Conservation (phyloP, 225 moss, liverwort and hornwort species). For the Anthoceros angustus region DNA sequence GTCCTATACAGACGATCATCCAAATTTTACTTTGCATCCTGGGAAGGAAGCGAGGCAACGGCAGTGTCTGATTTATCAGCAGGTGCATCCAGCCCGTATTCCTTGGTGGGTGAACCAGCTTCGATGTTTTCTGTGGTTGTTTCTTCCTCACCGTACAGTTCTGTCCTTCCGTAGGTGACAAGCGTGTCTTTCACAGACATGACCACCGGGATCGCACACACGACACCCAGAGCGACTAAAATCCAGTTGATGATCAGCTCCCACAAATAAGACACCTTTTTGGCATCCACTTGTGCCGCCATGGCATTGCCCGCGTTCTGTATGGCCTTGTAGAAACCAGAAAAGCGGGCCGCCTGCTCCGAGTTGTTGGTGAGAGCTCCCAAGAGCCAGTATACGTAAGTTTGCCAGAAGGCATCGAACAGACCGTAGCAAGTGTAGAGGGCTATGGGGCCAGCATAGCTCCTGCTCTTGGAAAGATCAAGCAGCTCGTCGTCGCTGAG, state of each 20-base stretch:
- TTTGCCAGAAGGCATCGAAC: conserved; percentile 82
- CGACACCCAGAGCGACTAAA: conserved; percentile 16
- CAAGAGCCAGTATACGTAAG: conserved; percentile 88
- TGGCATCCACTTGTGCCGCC: conserved; percentile 68
- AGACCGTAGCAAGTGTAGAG: conserved; percentile 44
- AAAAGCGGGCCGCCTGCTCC: conserved; percentile 42
- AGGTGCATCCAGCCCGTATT: too few species aligned
- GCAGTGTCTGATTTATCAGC: too few species aligned
- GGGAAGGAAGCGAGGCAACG: too few species aligned
- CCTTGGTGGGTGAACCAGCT: too few species aligned
- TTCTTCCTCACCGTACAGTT: too few species aligned
- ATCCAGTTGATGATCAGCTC: conserved; percentile 56
- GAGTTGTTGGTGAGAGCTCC: conserved; percentile 77
- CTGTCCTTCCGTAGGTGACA: background rate
- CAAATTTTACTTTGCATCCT: too few species aligned
- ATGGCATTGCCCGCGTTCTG: conserved; percentile 72
- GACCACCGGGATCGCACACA: conserved; percentile 32
- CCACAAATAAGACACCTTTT: conserved; percentile 30
- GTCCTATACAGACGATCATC: too few species aligned
- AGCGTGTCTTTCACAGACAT: conserved; percentile 19
- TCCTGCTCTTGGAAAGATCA: conserved; percentile 22
- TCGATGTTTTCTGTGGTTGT: too few species aligned
- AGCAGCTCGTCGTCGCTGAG: conserved; percentile 19
- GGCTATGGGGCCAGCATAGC: conserved; percentile 37
- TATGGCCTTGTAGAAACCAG: conserved; percentile 75